phyloP scores from a whole-genome alignment of 2,329 filamentous ascomycete species.

The Elsinoe australis region DNA sequence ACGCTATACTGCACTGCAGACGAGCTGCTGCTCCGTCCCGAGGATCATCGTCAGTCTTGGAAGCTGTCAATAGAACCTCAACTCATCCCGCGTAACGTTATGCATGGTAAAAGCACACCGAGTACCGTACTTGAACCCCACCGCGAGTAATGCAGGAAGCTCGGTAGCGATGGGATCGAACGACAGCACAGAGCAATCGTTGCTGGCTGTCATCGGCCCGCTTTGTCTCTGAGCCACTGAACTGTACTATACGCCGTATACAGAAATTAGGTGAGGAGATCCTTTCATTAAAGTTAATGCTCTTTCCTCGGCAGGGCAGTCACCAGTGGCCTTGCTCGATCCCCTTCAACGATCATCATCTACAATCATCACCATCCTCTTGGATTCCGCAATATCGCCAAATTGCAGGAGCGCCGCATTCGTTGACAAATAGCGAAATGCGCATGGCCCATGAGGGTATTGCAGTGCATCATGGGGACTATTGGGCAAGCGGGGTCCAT shows the following conservation, averaged over 20 bases:
- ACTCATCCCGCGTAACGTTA: background rate
- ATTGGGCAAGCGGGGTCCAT: background rate
- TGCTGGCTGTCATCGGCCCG: background rate
- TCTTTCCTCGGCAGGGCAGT: slow-evolving; percentile 8
- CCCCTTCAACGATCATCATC: slow-evolving; percentile 9
- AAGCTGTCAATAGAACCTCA: background rate
- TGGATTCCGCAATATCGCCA: slow-evolving; percentile 9
- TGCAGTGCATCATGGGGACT: slow-evolving; percentile 7
- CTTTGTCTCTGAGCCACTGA: background rate
- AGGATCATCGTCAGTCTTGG: background rate
- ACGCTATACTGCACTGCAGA: slow-evolving; percentile 1
- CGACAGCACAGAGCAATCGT: background rate
- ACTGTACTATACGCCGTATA: background rate
- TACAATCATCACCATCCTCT: slow-evolving; percentile 4
- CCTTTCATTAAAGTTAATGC: slow-evolving; percentile 1
- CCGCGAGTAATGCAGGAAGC: background rate
- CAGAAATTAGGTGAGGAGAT: slow-evolving; percentile 2
- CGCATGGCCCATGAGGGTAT: slow-evolving; percentile 3
- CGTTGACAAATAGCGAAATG: slow-evolving; percentile 6
- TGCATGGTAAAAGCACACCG: background rate
- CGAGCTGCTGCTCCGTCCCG: slow-evolving; percentile 3
- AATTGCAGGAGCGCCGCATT: slow-evolving; percentile 13
- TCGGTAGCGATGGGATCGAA: background rate
- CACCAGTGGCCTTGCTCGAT: background rate
- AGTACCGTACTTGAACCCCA: background rate